phyloP scores from a whole-genome alignment of 2,329 filamentous ascomycete species.

The Xylaria sp. region DNA sequence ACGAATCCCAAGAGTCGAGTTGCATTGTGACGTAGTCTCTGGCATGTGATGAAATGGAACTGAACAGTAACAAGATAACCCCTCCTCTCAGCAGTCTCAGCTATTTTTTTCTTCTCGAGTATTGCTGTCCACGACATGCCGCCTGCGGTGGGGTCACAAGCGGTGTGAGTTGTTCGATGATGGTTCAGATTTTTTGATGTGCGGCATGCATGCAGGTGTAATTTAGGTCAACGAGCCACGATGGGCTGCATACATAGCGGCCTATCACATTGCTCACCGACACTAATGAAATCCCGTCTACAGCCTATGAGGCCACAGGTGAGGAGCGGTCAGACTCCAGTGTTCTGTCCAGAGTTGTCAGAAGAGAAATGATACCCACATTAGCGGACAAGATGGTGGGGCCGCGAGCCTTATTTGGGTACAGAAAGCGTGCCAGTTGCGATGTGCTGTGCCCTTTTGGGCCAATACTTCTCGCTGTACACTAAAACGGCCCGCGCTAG shows the following conservation, averaged over 20 bases:
- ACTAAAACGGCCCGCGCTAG: conserved; percentile 7
- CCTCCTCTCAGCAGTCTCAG: not conserved
- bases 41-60: not conserved
- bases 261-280: conserved; percentile 27
- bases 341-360: conserved; percentile 5
- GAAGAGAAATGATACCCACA: conserved; percentile 5
- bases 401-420: not conserved
- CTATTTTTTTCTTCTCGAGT: not conserved
- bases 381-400: conserved; percentile 2
- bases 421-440: conserved; percentile 22
- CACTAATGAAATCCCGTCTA: conserved; percentile 9
- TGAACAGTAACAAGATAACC: not conserved
- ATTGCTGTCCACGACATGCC: not conserved
- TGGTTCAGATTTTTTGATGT: conserved; percentile 1
- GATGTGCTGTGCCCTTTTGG: conserved; percentile 22
- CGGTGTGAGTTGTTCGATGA: conserved; percentile 13
- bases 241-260: conserved; percentile 18
- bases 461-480: conserved; percentile 1
- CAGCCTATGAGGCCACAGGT: conserved; percentile 14
- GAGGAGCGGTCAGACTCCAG: conserved; percentile 31
- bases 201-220: conserved; percentile 3
- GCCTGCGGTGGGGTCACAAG: not conserved
- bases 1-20: not conserved
- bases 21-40: not conserved
- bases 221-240: not conserved